Evolutionary conservation across 139 green algal genomes (phyloP).

Genomic region (Chlamydomonas schloesseri): DNA sequence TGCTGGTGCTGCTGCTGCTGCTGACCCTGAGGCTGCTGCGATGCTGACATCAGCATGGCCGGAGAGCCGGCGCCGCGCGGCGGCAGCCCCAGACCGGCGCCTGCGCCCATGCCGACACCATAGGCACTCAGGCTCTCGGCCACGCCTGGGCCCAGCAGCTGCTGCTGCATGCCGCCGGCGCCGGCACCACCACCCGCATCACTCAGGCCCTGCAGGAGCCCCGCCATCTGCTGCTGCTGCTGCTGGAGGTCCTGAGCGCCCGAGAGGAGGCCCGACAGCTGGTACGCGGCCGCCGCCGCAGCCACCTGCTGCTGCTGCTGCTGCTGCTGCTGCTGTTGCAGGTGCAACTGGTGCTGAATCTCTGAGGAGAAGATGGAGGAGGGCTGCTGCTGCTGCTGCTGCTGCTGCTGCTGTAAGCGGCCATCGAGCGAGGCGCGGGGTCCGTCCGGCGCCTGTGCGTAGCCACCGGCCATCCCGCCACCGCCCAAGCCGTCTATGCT

Average conservation of each 20-base stretch:
- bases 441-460: background rate
- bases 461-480: too few relatives aligned
- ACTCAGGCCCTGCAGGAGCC: too few relatives aligned
- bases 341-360: background rate
- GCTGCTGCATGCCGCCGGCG: too few relatives aligned
- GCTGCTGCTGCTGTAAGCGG: background rate
- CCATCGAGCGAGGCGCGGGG: constrained; percentile 22
- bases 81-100: background rate
- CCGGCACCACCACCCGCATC: too few relatives aligned
- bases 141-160: too few relatives aligned
- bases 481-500: background rate
- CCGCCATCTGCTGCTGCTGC: background rate
- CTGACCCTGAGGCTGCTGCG: background rate
- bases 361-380: too few relatives aligned
- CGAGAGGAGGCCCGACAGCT: too few relatives aligned
- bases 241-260: background rate
- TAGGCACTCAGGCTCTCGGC: too few relatives aligned
- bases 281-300: too few relatives aligned
- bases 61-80: background rate
- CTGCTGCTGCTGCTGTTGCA: background rate
- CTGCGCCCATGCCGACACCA: too few relatives aligned
- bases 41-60: too few relatives aligned
- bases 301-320: background rate
- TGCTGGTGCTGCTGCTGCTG: background rate
- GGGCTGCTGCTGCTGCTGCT: background rate